A percentile compares a stretch with the other conserved stretches of the same genome.
Evolutionary conservation across 345 rosid genomes (phyloP).

Genomic region (Gossypium thurberi): DNA sequence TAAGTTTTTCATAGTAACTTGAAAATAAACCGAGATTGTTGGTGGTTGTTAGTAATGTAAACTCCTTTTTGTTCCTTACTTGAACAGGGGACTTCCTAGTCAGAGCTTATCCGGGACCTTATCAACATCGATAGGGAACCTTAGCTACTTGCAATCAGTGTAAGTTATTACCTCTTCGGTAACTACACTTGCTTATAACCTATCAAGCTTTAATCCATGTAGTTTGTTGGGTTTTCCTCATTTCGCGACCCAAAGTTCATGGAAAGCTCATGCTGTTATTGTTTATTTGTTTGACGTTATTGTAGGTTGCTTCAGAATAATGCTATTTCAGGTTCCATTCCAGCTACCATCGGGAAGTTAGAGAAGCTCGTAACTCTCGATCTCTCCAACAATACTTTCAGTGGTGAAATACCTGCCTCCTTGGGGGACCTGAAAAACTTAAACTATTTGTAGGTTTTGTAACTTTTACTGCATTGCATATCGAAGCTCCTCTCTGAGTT

Average conservation of each 20-base stretch:
- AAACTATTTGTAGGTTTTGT: constrained; percentile 67
- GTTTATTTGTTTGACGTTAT: neutral
- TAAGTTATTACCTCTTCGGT: constrained; percentile 31
- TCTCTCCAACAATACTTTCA: constrained; percentile 79
- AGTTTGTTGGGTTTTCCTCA: neutral
- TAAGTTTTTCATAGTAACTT: constrained; percentile 38
- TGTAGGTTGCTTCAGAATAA: constrained; percentile 95
- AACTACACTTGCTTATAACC: neutral
- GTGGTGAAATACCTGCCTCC: constrained; percentile 67
- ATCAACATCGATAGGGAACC: constrained; percentile 82
- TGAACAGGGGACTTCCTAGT: constrained; percentile 84
- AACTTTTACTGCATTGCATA: neutral
- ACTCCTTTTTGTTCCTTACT: neutral
- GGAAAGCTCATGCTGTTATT: neutral
- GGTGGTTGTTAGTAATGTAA: neutral
- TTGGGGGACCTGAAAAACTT: constrained; percentile 72
- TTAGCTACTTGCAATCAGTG: constrained; percentile 79
- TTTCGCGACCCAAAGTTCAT: neutral
- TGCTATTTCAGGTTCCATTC: constrained; percentile 78
- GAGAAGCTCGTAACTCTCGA: constrained; percentile 85
- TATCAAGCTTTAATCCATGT: neutral
- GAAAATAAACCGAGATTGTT: neutral
- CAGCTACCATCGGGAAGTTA: constrained; percentile 71
- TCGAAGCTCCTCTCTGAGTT: neutral
- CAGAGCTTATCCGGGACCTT: constrained; percentile 32